Conservation (phyloP, 129 eudicot species). For the Calendula officinalis region DNA sequence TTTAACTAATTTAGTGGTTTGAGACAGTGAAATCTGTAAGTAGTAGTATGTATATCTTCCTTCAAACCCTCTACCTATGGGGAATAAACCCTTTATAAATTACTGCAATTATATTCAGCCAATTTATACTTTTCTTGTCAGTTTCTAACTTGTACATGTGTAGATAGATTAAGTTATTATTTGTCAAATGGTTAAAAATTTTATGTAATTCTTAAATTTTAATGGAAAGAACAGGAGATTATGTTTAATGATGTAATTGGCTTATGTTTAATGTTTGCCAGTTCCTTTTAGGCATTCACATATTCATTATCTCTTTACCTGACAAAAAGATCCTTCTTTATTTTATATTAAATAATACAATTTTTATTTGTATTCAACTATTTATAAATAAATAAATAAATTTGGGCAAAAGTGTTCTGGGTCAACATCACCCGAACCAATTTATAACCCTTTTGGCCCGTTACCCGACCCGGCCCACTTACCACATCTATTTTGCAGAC, state of each 20-base stretch:
- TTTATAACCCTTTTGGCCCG: too few relatives aligned
- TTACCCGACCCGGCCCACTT: too few relatives aligned
- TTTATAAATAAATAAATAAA: background rate
- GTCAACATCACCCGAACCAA: too few relatives aligned
- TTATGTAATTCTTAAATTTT: background rate
- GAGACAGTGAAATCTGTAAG: too few relatives aligned
- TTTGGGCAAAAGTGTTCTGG: too few relatives aligned
- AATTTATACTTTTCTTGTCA: background rate
- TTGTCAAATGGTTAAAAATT: background rate
- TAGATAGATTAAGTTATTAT: background rate
- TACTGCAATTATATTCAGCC: constrained; percentile 8
- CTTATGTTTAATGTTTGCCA: constrained; percentile 10
- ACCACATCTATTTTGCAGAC: constrained; percentile 45
- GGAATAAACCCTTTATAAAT: background rate
- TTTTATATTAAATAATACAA: too few relatives aligned
- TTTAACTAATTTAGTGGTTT: background rate
- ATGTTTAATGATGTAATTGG: constrained; percentile 7
- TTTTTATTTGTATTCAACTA: background rate
- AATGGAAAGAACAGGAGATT: background rate
- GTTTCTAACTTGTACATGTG: constrained; percentile 11
- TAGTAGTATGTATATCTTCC: too few relatives aligned
- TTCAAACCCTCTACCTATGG: too few relatives aligned
- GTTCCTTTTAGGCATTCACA: background rate
- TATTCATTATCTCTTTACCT: constrained; percentile 11
- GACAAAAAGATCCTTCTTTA: constrained; percentile 1